A percentile compares a stretch with the other conserved stretches of the same genome.
Evolutionary conservation across 2,329 filamentous ascomycete genomes (phyloP).

Genomic region (Trichoderma breve): DNA sequence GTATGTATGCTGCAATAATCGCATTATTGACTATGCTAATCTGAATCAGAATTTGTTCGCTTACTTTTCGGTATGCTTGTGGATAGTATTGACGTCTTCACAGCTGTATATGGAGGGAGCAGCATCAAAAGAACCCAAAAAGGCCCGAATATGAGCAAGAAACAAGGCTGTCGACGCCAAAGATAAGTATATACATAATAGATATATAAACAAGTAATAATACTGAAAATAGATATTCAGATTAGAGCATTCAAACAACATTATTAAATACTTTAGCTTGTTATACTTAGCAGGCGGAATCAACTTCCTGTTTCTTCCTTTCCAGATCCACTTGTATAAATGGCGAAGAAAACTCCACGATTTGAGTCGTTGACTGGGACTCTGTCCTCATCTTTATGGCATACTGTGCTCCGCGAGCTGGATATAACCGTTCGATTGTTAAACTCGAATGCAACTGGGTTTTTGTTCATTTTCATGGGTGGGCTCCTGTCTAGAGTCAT

Average conservation of each 20-base stretch:
- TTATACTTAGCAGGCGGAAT: neutral
- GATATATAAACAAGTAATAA: neutral
- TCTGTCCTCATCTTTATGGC: neutral
- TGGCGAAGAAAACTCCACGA: neutral
- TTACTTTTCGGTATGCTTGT: too few species aligned
- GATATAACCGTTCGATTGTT: neutral
- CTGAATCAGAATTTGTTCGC: too few species aligned
- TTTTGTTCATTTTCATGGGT: neutral
- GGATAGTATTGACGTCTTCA: too few species aligned
- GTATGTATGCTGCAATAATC: too few species aligned
- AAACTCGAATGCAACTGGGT: neutral
- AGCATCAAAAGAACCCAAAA: neutral
- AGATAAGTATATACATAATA: neutral
- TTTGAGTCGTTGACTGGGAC: neutral
- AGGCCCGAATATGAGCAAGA: neutral
- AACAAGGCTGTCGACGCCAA: neutral
- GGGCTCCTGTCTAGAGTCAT: neutral
- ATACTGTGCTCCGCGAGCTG: neutral
- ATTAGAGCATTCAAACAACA: neutral
- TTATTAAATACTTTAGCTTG: neutral
- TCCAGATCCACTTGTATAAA: neutral
- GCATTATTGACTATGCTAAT: too few species aligned
- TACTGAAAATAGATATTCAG: neutral
- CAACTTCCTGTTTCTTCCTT: neutral
- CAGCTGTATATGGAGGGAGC: too few species aligned